Evolutionary conservation across 2,329 filamentous ascomycete genomes (phyloP).

Genomic region (Cercospora citrullina): DNA sequence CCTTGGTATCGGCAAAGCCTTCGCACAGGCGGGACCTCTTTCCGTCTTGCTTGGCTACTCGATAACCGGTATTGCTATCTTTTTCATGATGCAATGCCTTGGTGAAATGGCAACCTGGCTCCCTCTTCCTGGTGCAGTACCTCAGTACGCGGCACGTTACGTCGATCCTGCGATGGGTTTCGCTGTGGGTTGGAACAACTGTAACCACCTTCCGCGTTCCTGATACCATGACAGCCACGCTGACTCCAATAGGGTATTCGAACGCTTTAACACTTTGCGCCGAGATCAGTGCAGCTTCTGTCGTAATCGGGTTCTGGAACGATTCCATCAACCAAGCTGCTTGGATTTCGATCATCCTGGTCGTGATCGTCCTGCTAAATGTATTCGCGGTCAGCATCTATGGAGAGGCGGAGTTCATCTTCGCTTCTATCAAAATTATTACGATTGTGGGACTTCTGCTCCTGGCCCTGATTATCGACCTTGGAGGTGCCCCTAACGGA

Average conservation of each 20-base stretch:
- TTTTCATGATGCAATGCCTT: constrained; percentile 18
- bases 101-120: constrained; percentile 23
- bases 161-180: constrained; percentile 30
- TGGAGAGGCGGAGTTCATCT: constrained; percentile 55
- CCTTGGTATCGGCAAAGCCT: constrained; percentile 21
- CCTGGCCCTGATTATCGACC: constrained; percentile 57
- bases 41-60: constrained; percentile 23
- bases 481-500: constrained; percentile 61
- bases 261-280: constrained; percentile 49
- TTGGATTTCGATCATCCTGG: constrained; percentile 58
- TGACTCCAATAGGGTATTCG: constrained; percentile 39
- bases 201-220: not conserved
- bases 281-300: constrained; percentile 63
- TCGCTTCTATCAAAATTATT: constrained; percentile 54
- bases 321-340: constrained; percentile 37
- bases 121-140: constrained; percentile 16
- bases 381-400: constrained; percentile 56
- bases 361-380: constrained; percentile 63
- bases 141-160: constrained; percentile 22
- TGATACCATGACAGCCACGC: not conserved
- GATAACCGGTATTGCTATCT: constrained; percentile 19
- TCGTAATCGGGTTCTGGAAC: constrained; percentile 63
- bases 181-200: constrained; percentile 48
- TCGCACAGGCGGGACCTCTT: constrained; percentile 33
- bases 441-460: constrained; percentile 48